Base-by-base conservation (phyloP, 2,329 filamentous ascomycete genomes). In the Lomentospora prolificans region DNA sequence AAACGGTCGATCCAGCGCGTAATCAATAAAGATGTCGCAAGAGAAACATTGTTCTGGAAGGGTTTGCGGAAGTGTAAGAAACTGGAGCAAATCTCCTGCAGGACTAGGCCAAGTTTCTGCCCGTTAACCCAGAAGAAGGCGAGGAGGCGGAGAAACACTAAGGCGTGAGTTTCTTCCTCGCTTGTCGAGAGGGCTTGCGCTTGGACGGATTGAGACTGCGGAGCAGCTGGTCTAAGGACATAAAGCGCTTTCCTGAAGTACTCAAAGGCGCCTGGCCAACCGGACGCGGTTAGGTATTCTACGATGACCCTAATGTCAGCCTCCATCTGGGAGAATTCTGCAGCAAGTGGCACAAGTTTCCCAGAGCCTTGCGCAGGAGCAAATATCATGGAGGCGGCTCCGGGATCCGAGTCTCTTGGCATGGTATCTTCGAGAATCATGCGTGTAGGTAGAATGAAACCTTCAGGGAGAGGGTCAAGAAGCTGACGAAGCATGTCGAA, bases 71-170 rank as follows among this genome's bases (percentile, higher is more conserved):
- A 80, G 64, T 86, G 83, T 50, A 86, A 72, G 65, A 86, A 87
- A 63, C 77, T 82, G 22, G 81, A 82, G 64, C 81, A 84, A 36
- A 87, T 72, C 67, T 87, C 84, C 61, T 85, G 81, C 36, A 87
- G 77, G 54, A 87, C 64, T 19, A 79, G 66, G 39, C 80, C 77
- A 12, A 87, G 72, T 67, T 84, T 86, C 50, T 75, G 72, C 41
- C 74, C 74, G 62, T 86, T 82, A 19, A 85, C 78, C 80, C 82
- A 86, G 61, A 84, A 79, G 63, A 78, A 84, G 14, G 81, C 78
- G 25, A 86, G 70, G 31, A 85, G 72, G 36, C 81, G 76, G 51
- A 87, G 67, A 9, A 80, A 72, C 17, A 81, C 73, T 10, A 85
- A 70, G 2, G 78, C 73, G 24, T 68, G 62, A 58, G 69, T 72